Percentiles rank a stretch among this genome's conserved stretches.
phyloP scores from a whole-genome alignment of 208 protist genomes.

The Leishmania aethiopica region DNA sequence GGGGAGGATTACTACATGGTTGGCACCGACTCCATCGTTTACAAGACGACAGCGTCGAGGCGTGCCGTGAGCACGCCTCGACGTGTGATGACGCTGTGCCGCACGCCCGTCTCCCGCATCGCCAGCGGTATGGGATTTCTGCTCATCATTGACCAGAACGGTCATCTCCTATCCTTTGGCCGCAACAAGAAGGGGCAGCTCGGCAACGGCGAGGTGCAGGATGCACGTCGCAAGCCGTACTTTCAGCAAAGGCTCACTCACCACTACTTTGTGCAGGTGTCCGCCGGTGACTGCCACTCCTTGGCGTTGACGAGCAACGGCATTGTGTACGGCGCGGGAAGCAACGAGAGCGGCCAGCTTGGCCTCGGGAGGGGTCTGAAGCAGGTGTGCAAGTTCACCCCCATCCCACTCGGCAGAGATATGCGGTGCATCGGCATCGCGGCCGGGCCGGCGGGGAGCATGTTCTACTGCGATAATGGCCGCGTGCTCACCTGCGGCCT shows the following conservation, averaged over 20 bases:
- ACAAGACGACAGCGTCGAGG: constrained; percentile 82
- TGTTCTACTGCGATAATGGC: constrained; percentile 85
- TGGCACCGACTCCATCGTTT: constrained; percentile 80
- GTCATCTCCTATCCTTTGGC: constrained; percentile 78
- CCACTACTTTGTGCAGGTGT: constrained; percentile 86
- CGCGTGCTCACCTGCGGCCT: constrained; percentile 76
- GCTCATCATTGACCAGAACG: constrained; percentile 87
- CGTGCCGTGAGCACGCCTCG: constrained; percentile 77
- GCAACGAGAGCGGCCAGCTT: constrained; percentile 86
- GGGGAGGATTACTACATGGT: constrained; percentile 90
- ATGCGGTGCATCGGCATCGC: constrained; percentile 78
- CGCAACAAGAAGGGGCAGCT: constrained; percentile 90
- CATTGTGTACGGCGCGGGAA: constrained; percentile 81
- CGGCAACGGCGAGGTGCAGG: constrained; percentile 70
- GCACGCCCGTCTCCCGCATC: constrained; percentile 75
- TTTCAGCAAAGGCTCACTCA: constrained; percentile 53
- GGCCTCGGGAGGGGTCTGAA: constrained; percentile 57
- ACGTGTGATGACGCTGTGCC: constrained; percentile 80
- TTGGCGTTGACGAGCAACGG: constrained; percentile 86
- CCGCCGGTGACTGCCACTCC: constrained; percentile 82
- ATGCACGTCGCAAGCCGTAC: constrained; percentile 68
- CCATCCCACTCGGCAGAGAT: constrained; percentile 52
- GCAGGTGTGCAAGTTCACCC: constrained; percentile 58
- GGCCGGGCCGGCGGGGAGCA: constrained; percentile 75
- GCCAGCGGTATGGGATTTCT: constrained; percentile 78